These are phyloP conservation scores for Fraxinus velutina DNA, from an alignment of 305 asterid species.

Conservation along the genomic window DNA sequence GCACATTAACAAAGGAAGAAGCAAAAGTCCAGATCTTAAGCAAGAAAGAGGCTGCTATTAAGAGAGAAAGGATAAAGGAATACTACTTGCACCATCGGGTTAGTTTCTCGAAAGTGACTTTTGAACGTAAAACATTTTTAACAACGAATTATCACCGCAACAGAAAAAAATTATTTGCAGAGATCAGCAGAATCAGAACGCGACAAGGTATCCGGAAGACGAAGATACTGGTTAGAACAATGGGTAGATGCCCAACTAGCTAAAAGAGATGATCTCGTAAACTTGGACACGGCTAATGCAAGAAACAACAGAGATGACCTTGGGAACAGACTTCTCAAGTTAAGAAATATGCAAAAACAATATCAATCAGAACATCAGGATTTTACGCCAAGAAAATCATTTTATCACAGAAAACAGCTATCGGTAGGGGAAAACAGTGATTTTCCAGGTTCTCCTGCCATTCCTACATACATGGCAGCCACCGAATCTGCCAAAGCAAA, in stretches of 20 bases:
- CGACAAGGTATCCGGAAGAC: constrained; percentile 47
- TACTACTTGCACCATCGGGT: constrained; percentile 80
- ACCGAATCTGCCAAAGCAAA: constrained; percentile 87
- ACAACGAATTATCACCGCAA: constrained; percentile 11
- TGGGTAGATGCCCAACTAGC: constrained; percentile 91
- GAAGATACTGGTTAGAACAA: constrained; percentile 83
- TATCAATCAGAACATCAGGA: constrained; percentile 42
- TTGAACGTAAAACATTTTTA: constrained; percentile 1
- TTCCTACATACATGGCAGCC: constrained; percentile 89
- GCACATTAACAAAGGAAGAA: constrained; percentile 60
- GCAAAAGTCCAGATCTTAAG: constrained; percentile 44
- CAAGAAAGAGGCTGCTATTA: constrained; percentile 69
- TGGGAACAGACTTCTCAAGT: constrained; percentile 30
- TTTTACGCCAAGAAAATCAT: constrained; percentile 57
- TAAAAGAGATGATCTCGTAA: constrained; percentile 48
- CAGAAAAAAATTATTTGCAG: constrained; percentile 38
- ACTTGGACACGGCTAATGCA: constrained; percentile 32
- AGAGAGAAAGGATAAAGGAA: constrained; percentile 72
- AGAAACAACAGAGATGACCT: constrained; percentile 41
- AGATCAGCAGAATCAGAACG: constrained; percentile 85
- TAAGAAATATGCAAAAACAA: constrained; percentile 38
- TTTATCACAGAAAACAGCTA: constrained; percentile 62
- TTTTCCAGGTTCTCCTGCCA: constrained; percentile 45
- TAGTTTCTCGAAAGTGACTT: constrained; percentile 25
- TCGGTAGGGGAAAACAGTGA: constrained; percentile 57